Conservation (phyloP, 2,329 filamentous ascomycete genomes). For the Hypoxylon rubiginosum region DNA sequence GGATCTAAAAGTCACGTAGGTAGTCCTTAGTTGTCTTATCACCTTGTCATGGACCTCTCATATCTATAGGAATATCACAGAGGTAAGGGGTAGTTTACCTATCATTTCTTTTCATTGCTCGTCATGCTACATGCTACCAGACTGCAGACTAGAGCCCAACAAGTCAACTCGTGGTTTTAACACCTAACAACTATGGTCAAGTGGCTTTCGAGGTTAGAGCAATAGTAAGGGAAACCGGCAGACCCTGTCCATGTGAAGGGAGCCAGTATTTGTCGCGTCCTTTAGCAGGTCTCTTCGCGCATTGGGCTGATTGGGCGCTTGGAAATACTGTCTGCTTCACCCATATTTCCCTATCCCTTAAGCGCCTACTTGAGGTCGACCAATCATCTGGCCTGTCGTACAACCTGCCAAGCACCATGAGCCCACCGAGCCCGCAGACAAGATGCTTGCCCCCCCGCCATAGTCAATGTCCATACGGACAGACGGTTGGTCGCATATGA, state of each 20-base stretch:
- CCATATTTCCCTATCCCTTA: slow-evolving; percentile 43
- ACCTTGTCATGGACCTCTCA: slow-evolving; percentile 4
- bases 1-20: slow-evolving; percentile 7
- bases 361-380: slow-evolving; percentile 44
- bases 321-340: slow-evolving; percentile 44
- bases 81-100: slow-evolving; percentile 1
- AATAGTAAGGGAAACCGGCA: slow-evolving; percentile 28
- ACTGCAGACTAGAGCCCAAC: background rate
- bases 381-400: slow-evolving; percentile 45
- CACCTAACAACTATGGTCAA: slow-evolving; percentile 6
- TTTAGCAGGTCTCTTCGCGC: slow-evolving; percentile 25
- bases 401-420: slow-evolving; percentile 43
- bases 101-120: slow-evolving; percentile 3
- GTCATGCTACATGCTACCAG: background rate
- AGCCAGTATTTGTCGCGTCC: slow-evolving; percentile 32
- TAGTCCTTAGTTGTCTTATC: background rate
- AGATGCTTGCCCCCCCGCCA: slow-evolving; percentile 27
- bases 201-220: slow-evolving; percentile 6
- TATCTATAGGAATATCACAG: background rate
- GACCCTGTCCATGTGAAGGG: slow-evolving; percentile 27
- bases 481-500: slow-evolving; percentile 48
- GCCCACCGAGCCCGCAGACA: slow-evolving; percentile 40
- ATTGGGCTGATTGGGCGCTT: slow-evolving; percentile 49
- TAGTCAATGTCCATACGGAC: slow-evolving; percentile 37
- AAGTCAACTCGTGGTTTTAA: slow-evolving; percentile 4